Evolutionary conservation across 768 basidiomycete species (phyloP).

Genomic region (Suillus plorans): DNA sequence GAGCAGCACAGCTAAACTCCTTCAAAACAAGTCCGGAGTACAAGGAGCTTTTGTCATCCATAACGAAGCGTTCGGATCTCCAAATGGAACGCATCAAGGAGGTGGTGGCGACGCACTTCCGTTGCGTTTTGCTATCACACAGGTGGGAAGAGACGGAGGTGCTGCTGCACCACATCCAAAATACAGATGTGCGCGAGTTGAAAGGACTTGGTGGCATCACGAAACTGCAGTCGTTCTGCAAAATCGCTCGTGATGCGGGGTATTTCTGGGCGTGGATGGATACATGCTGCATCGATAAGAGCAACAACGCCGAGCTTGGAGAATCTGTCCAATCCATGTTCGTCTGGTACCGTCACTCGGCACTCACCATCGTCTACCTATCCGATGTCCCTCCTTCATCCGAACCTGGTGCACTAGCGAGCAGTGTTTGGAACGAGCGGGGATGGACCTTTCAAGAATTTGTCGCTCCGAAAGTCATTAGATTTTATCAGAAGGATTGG

Average conservation of each 20-base stretch:
- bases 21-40: background rate
- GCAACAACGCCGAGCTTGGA: background rate
- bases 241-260: background rate
- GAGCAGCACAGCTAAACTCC: background rate
- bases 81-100: background rate
- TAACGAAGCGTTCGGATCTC: rapidly evolving
- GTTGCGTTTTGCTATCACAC: background rate
- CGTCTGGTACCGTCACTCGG: background rate
- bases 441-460: background rate
- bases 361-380: background rate
- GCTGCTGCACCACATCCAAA: background rate
- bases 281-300: no score
- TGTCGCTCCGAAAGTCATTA: background rate
- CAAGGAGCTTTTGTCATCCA: background rate
- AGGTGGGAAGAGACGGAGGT: background rate
- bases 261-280: background rate
- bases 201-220: background rate
- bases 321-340: background rate
- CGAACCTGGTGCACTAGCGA: background rate
- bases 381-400: background rate
- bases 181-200: background rate
- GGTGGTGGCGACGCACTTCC: background rate
- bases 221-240: background rate
- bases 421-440: background rate
- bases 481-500: background rate